Evolutionary conservation across 352 stramenopile genomes (phyloP), one percentile per base, ranked within the genome.

Genomic region (Aphanomyces stellatus): DNA sequence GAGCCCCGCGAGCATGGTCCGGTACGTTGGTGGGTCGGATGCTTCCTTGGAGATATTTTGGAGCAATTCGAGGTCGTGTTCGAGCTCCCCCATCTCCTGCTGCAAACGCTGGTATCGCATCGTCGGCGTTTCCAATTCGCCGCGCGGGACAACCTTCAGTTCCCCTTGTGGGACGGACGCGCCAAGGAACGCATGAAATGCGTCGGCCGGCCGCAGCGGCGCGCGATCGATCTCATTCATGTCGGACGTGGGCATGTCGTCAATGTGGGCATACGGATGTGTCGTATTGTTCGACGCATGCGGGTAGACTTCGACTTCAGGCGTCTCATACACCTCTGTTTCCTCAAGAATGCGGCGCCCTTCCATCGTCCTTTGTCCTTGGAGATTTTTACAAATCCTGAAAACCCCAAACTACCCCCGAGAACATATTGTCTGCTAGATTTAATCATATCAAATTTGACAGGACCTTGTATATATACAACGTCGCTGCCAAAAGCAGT

Each of bases 311-410:
- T 67, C 60, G 4, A 57, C 60, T 33, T 67, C 60, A 4, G 60
- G 60, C 22, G 60, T 67, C 60, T 67, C 60, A 28, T 67, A 67
- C 8, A 67, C 60, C 49, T 67, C 60, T 25, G 60, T 67, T 27
- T 67, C 60, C 24, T 67, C 60, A 6, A 67, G 46, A 11, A 67
- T 51, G 30, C 60, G 43, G 13, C 60, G 60, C 4, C 6, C 55
- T 17, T 30, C 55, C 55, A 64, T 64, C 37, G 53, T 33, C 22
- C 8, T 6, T 59, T 22, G n/a, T 2, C 13, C 49, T 56, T 56
- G 25, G 4, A n/a, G n/a, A n/a, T n/a, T n/a, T n/a, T n/a, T n/a
- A n/a, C n/a, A n/a, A n/a, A n/a, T n/a, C n/a, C n/a, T n/a, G n/a
- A n/a, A n/a, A n/a, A n/a, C n/a, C n/a, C n/a, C n/a, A n/a, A n/a